Evolutionary conservation across 805 yeast genomes (phyloP), one percentile per base, ranked within the genome.

Genomic region (Metschnikowia borealis): DNA sequence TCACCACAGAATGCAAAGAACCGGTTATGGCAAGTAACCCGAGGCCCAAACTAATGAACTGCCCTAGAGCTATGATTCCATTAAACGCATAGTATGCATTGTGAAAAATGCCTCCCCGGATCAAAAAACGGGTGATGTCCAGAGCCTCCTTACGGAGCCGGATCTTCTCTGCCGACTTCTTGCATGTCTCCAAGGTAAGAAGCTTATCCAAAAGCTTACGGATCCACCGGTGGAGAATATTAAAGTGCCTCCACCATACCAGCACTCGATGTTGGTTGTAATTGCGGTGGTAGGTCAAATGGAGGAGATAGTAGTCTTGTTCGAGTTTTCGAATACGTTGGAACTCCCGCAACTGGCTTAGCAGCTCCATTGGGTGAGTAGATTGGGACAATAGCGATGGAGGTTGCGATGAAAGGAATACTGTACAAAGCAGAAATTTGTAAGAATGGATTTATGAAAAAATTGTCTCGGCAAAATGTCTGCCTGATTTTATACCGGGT

Each of bases 201-300:
- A 66, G 48, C 5, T 64, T 48, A 38, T 38, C 59, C 10, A 81
- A 51, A 5, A 81, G 59, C 42, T 69, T 69, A 15, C 82, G 65
- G 21, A 79, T 48, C 40, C 75, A 70, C 38, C 96, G 75, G 57
- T 85, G 87, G 26, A 89, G 59, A 8, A 83, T 75, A 53, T 82
- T 77, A 38, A 90, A 68, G 52, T 80, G 75, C 52, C 71, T 77
- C 92, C 96, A 90, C 96, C 97, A 90, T 7, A 62, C 60, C 31
- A 88, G 78, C 6, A 75, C 77, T 3, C 83, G 70, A 61, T 89
- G 96, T 63, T 90, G 97, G 63, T 88, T 88, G 47, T 76, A 73
- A 65, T 84, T 85, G 54, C 96, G 72, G 59, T 85, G 88, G 61
- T 85, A 82, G 3, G 88, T 55, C 37, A 89, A 65, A 55, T 81